These are phyloP conservation scores for Musa balbisiana DNA, from an alignment of 202 grass and related monocot genomes.

Conservation along the genomic window DNA sequence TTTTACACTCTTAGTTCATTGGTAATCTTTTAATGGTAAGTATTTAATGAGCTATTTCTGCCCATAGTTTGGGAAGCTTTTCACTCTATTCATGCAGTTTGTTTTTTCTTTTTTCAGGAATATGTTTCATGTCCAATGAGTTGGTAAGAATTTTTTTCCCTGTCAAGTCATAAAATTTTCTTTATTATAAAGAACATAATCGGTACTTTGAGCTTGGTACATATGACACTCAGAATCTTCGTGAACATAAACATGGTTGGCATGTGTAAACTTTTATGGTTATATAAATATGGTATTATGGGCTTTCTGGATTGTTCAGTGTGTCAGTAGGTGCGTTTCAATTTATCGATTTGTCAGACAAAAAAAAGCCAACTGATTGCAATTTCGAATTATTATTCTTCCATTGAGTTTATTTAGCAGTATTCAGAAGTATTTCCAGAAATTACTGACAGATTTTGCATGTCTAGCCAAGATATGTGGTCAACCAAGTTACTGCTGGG, in stretches of 20 bases:
- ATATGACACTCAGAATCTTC: neutral
- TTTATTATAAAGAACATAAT: neutral
- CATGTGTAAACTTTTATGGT: too few species aligned
- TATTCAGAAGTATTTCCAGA: neutral
- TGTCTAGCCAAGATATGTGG: conserved; percentile 82
- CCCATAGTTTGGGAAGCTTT: neutral
- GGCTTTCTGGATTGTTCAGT: too few species aligned
- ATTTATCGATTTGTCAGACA: neutral
- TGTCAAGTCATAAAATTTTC: neutral
- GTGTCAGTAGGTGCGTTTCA: neutral
- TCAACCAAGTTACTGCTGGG: conserved; percentile 81
- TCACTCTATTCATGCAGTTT: conserved; percentile 19
- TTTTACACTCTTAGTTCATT: neutral
- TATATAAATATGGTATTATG: too few species aligned
- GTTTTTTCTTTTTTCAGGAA: conserved; percentile 36
- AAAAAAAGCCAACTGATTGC: neutral
- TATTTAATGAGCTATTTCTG: neutral
- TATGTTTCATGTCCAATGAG: conserved; percentile 87
- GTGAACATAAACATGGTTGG: neutral
- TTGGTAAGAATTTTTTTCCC: conserved; percentile 41
- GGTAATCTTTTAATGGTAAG: neutral
- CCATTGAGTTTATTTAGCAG: neutral
- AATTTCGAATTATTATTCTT: neutral
- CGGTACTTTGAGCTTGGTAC: neutral
- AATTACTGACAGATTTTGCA: conserved; percentile 6